Evolutionary conservation across 1,284 basidiomycete species (phyloP), one percentile per base, ranked within the genome.

Genomic region (Austroboletus novae-zelandiae): DNA sequence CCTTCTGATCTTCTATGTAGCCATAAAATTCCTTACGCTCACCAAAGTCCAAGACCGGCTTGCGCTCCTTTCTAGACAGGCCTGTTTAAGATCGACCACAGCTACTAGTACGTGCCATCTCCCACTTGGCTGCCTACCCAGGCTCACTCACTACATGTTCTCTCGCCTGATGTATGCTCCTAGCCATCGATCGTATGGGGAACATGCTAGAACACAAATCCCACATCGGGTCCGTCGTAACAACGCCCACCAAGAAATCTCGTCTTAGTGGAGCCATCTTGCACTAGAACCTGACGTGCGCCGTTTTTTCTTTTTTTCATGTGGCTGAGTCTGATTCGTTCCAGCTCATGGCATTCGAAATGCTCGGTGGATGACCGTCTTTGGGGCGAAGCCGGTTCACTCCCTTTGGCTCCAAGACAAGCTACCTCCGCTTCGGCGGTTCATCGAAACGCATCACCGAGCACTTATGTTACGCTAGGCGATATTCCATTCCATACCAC

Each of bases 341-440:
- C 25, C 7, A 84, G 83, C 75, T 77, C 4, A 61, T 69, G 40
- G 73, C 78, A 2, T 83, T 84, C 47, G 69, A 75, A 50, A 74
- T 67, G 9, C 73, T 84, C 15, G 74, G 70, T 9, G 59, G 25
- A 31, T 7, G 64, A 65, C 13, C 59, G 57, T 49, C 43, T 57
- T 35, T 43, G 39, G 37, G 53, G 55, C n/a, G 59, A 60, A 14
- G 31, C 57, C 25, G 41, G 23, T 1, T 5, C 17, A 5, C 27
- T 36, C 13, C 48, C 52, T 30, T 46, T 46, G 0, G 6, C 45
- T 5, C 51, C 52, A 25, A 48, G 40, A 9, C 45, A 34, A 25
- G 40, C 45, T 32, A 27, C 49, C 4, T 39, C 53, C 3, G 31
- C 9, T 13, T 29, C 43, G 6, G 43, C 42, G 2, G 34, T 44